Evolutionary conservation across 257 asterid species (phyloP), one percentile per base, ranked within the genome.

Genomic region (Scutellaria minor): DNA sequence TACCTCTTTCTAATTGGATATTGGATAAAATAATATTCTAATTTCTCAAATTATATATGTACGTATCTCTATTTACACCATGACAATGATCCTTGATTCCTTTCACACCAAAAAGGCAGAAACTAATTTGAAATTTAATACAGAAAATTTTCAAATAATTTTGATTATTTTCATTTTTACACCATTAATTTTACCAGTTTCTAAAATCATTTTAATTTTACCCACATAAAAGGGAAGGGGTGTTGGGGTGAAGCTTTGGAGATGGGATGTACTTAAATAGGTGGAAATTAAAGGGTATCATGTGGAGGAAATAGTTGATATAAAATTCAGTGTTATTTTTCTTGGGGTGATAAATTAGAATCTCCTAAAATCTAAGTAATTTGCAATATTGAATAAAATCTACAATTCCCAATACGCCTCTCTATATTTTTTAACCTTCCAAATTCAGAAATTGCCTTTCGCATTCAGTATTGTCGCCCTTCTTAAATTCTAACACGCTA

Each of bases 251-350:
- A 35, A 8, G 6, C 10, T 11, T 18, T 57, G 11, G 9, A 24
- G 5, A 3, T 44, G 4, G 15, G 15, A 48, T 20, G 22, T 8
- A 20, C 12, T 18, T 37, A 57, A n/a, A 62, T 44, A 68, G 58
- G 13, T 42, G 51, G 24, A 44, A 57, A 57, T 7, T 45, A 31
- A 24, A 24, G 13, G 15, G 44, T 22, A 35, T 24, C 27, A 24
- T 44, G 51, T 4, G 58, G 40, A 31, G 45, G 56, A 77, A 44
- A 62, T 57, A n/a, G 58, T 71, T 68, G 53, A 66, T 85, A 82
- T 86, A 80, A 84, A 86, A 78, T 86, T 85, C 86, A 83, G 90
- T 83, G 90, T 72, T 66, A 48, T 77, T 40, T 77, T 68, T 42
- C 82, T 87, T 79, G 88, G 83, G 75, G 77, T 68, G 72, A 78